Base-by-base conservation (phyloP, 2,329 filamentous ascomycete genomes). In the Hortaea sp. region DNA sequence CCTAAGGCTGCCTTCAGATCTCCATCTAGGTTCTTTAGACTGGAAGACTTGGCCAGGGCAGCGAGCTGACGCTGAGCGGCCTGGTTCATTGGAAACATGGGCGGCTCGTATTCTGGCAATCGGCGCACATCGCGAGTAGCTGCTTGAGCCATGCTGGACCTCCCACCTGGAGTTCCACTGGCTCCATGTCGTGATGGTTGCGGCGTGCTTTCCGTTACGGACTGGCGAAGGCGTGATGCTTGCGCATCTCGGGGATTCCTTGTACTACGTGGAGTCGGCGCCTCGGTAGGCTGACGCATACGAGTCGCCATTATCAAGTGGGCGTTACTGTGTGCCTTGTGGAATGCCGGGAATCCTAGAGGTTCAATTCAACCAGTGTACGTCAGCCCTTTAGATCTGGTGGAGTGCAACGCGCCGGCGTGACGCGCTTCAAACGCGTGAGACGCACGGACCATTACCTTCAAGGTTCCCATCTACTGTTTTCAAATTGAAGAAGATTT, bases 291-390 rank as follows among this genome's bases (percentile, higher is more conserved):
- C 37, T 42, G 39, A n/a, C 44, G 44, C 49, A 85, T 81, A 49
- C 85, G 72, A 6, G 82, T 86, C 32, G 86, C 77, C 82, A 85
- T 86, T 0, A 20, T 20, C 20, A 20, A 20, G 20, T 2, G 20
- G 20, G 20, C 20, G 2, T 20, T 20, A 20, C 20, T 20, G 20
- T 20, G 20, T 20, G 20, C 20, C 20, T 20, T 20, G 20, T 20
- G 20, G 20, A 20, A 20, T 20, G 20, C 20, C 20, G 20, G 20
- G 4, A 20, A 20, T 20, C 4, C 2, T 20, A 4, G 20, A 2
- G 20, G 20, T 20, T 20, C 20, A 20, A 20, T 20, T 20, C 20
- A 20, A 20, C 20, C 20, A 20, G 20, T 20, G 20, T 20, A 20
- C 20, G 20, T 20, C 20, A 20, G 20, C 20, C 20, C 20, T 4